phyloP scores from a whole-genome alignment of 257 asterid species.

The Fraxinus anomala region DNA sequence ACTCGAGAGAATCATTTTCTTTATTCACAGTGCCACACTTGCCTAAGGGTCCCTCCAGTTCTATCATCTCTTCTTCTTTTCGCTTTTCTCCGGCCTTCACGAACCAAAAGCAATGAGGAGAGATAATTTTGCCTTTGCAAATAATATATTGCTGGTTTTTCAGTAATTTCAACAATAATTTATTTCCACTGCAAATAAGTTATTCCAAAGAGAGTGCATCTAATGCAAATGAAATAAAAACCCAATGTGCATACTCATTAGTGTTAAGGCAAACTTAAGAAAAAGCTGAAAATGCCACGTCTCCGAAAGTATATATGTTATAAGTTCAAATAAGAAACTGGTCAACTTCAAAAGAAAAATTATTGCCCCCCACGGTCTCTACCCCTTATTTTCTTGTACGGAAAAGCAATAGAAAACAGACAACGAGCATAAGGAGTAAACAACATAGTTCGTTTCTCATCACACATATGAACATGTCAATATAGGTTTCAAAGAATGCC shows the following conservation, averaged over 20 bases:
- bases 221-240: background rate
- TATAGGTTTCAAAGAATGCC: background rate
- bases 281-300: background rate
- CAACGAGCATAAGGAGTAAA: background rate
- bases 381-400: background rate
- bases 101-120: conserved; percentile 29
- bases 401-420: background rate
- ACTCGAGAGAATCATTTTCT: conserved; percentile 80
- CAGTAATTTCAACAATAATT: background rate
- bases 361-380: background rate
- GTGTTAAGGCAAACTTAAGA: background rate
- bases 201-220: background rate
- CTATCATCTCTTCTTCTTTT: conserved; percentile 91
- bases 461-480: background rate
- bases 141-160: conserved; percentile 9
- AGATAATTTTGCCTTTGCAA: conserved; percentile 15
- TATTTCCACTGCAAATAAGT: background rate
- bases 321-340: conserved; percentile 18
- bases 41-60: conserved; percentile 86
- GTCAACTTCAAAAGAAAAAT: background rate
- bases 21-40: conserved; percentile 68
- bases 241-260: background rate
- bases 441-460: background rate
- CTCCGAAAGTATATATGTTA: background rate
- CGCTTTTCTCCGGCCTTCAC: conserved; percentile 92